Conservation (phyloP, 148 eudicot genomes). For the Rhododendron henanense region DNA sequence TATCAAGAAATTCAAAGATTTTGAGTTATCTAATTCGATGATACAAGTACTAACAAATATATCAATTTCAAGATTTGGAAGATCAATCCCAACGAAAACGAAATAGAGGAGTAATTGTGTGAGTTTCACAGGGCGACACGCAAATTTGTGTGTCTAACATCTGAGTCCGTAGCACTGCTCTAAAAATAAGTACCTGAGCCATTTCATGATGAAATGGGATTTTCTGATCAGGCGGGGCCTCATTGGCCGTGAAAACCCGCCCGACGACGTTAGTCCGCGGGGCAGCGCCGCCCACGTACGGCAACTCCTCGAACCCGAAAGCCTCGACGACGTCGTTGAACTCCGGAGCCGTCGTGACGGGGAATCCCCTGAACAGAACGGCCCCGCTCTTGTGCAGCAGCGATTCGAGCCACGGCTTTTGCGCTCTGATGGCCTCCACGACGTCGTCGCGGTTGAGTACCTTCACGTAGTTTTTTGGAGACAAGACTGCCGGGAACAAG, state of each 20-base stretch:
- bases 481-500: constrained; percentile 48
- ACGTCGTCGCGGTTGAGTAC: not conserved
- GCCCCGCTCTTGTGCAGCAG: constrained; percentile 56
- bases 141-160: no score
- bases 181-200: constrained; percentile 57
- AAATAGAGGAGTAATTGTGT: no score
- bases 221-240: constrained; percentile 83
- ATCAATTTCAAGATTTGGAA: not conserved
- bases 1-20: not conserved
- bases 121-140: no score
- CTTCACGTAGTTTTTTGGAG: constrained; percentile 27
- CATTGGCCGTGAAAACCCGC: constrained; percentile 84
- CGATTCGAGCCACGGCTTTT: constrained; percentile 53
- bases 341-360: constrained; percentile 37
- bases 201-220: constrained; percentile 92
- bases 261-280: constrained; percentile 71
- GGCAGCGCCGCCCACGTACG: constrained; percentile 81
- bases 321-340: constrained; percentile 89
- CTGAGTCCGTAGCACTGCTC: not conserved
- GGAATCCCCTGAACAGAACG: constrained; percentile 60
- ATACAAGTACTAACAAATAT: no score
- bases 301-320: constrained; percentile 72
- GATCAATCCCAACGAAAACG: not conserved
- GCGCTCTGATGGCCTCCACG: constrained; percentile 34
- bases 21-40: not conserved